Conservation (phyloP, 495 filamentous ascomycete species). For the Podospora australis region DNA sequence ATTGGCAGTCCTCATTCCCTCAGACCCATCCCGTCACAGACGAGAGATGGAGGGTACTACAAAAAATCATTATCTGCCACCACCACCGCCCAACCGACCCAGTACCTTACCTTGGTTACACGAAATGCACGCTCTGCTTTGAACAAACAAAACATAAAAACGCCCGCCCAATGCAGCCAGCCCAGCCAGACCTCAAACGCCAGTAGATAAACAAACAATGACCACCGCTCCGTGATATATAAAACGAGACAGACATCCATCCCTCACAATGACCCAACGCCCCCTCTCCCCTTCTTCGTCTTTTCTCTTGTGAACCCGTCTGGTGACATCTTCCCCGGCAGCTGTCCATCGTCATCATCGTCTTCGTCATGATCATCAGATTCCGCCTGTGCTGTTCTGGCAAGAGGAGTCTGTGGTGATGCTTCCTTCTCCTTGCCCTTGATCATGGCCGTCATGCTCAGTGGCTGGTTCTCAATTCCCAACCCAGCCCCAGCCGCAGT, state of each 20-base stretch:
- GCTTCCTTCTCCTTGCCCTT: slow-evolving; percentile 25
- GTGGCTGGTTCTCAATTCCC: neutral
- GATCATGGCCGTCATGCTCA: too few relatives aligned
- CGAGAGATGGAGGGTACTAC: too few relatives aligned
- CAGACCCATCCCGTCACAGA: too few relatives aligned
- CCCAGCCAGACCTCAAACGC: neutral
- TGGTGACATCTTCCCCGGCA: slow-evolving; percentile 3
- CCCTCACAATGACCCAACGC: slow-evolving; percentile 1
- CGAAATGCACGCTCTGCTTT: neutral
- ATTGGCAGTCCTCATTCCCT: too few relatives aligned
- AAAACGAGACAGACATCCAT: neutral
- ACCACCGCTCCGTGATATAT: neutral
- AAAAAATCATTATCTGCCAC: too few relatives aligned
- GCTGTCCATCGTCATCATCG: slow-evolving; percentile 1
- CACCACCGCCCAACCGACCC: neutral
- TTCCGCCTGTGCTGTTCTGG: neutral
- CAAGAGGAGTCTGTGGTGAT: neutral
- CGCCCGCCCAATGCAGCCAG: slow-evolving; percentile 13
- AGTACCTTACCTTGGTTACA: neutral
- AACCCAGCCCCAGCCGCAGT: neutral
- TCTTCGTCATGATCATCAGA: slow-evolving; percentile 15
- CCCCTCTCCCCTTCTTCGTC: neutral
- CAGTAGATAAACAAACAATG: slow-evolving; percentile 3
- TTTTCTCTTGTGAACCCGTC: neutral
- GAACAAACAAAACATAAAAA: neutral